Evolutionary conservation across 371 early-diverging fungal species (phyloP), one percentile per base, ranked within the genome.

Genomic region (Syncephalastrum racemosum): DNA sequence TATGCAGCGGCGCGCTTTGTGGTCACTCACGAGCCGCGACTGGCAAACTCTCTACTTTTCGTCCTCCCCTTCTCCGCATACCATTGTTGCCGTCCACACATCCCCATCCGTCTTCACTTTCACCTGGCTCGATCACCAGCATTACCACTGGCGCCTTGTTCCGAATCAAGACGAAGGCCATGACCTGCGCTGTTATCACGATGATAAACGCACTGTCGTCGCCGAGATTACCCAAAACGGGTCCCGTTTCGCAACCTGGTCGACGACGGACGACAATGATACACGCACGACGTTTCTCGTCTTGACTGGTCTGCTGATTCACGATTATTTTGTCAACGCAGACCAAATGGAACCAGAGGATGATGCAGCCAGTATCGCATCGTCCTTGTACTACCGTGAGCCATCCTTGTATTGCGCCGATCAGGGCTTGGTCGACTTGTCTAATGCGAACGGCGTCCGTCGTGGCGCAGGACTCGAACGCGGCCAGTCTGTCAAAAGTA

Each of bases 401-500:
- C 13, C 46, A 23, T 48, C 55, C n/a, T 39, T 22, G 23, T 53
- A 66, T 19, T 66, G 63, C 53, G 60, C 70, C 16, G 70, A 69
- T 48, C 70, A 69, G 46, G 66, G 66, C 23, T 24, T 69, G n/a
- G 71, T 70, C 13, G 60, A 61, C 50, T 54, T 44, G 12, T 41
- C 46, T 27, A 42, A 57, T 48, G 62, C 44, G 4, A 54, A 50
- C 19, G 57, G 51, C 44, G 15, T 41, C 31, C 22, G 51, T 27
- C 60, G 63, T 18, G 62, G 70, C 15, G 63, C 60, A 1, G 57
- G 54, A 4, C 36, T 31, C 36, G 36, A 31, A 8, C 36, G 36
- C 10, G 36, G 36, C 10, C 36, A 31, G 36, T 77, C 77, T 3
- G 62, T 70, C 40, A 77, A 71, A 39, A 77, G 77, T 36, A 66